Evolutionary conservation across 2,329 filamentous ascomycete genomes (phyloP).

Genomic region (Geosmithia flava): DNA sequence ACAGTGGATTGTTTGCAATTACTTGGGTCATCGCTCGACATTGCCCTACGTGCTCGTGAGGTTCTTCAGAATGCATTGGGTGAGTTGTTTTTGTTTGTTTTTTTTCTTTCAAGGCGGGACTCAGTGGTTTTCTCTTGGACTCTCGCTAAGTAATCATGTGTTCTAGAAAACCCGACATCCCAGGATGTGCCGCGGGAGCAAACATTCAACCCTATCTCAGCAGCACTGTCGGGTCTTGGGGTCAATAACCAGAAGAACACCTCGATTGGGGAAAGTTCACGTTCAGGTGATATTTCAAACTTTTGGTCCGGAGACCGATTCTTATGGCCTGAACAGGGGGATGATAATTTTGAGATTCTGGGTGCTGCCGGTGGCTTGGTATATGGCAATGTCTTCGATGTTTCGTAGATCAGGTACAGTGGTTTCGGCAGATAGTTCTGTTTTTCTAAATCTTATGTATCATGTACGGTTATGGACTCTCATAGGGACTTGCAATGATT

Average conservation of each 20-base stretch:
- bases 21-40: slow-evolving; percentile 4
- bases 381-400: background rate
- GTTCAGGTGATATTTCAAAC: background rate
- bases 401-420: background rate
- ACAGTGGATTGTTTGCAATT: slow-evolving; percentile 3
- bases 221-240: background rate
- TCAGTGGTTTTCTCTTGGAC: background rate
- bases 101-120: no score
- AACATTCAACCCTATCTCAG: background rate
- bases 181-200: no score
- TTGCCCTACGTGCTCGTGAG: slow-evolving; percentile 5
- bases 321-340: background rate
- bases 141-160: background rate
- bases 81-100: background rate
- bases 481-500: no score
- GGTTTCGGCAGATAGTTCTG: no score
- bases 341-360: background rate
- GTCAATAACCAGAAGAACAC: background rate
- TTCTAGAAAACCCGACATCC: no score
- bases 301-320: background rate
- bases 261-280: background rate
- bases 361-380: background rate
- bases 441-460: no score
- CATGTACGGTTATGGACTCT: no score
- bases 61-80: slow-evolving; percentile 5